Evolutionary conservation across 805 yeast genomes (phyloP).

Genomic region (Candida maesae): DNA sequence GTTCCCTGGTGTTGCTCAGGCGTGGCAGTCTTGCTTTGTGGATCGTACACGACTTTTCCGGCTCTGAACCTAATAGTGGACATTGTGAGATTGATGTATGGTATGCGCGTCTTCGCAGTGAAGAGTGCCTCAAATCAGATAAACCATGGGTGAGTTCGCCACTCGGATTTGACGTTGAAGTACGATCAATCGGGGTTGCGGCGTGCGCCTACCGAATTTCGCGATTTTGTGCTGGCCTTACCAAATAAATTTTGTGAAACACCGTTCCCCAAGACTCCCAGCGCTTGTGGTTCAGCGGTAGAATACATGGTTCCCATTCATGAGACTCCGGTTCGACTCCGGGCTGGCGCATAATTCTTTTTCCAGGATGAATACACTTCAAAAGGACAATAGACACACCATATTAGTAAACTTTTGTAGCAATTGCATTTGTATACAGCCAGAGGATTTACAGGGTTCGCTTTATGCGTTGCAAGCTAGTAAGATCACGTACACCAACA

Average conservation of each 20-base stretch:
- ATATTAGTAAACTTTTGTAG: no score
- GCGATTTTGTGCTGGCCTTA: background rate
- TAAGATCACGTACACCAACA: no score
- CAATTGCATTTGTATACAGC: no score
- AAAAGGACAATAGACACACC: no score
- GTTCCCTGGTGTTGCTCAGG: slow-evolving; percentile 71
- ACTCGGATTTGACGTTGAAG: no score
- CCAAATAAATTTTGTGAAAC: background rate
- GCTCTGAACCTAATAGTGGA: slow-evolving; percentile 57
- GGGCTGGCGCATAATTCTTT: slow-evolving; percentile 43
- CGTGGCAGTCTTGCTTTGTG: slow-evolving; percentile 54
- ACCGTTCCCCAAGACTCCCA: background rate
- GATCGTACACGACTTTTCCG: slow-evolving; percentile 67
- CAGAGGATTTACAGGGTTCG: background rate
- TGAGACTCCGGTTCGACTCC: slow-evolving; percentile 57
- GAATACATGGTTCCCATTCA: slow-evolving; percentile 22
- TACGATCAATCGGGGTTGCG: no score
- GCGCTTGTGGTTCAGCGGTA: slow-evolving; percentile 22
- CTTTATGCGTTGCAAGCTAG: no score
- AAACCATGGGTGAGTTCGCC: no score
- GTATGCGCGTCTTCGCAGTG: background rate
- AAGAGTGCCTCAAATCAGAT: no score
- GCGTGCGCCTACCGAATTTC: background rate
- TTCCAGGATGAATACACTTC: no score
- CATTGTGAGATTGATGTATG: slow-evolving; percentile 9